Percentiles rank a stretch among this genome's conserved stretches.
phyloP scores from a whole-genome alignment of 306 rosid species.

The Pyrus pyrifolia region DNA sequence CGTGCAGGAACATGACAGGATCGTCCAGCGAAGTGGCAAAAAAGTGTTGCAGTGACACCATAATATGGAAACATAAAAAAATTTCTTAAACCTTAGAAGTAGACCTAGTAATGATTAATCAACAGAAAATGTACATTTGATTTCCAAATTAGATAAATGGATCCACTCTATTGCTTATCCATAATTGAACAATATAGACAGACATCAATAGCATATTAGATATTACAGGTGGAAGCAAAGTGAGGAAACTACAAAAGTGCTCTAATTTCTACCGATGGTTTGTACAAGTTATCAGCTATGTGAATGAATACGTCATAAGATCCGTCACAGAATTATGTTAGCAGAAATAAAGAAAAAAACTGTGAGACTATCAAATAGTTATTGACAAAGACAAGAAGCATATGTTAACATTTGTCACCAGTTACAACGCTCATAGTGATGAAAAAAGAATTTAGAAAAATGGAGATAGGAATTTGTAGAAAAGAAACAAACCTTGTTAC shows the following conservation, averaged over 20 bases:
- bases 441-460: background rate
- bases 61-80: background rate
- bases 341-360: background rate
- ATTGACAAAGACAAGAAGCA: background rate
- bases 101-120: background rate
- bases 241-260: background rate
- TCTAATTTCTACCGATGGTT: background rate
- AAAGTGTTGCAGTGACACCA: background rate
- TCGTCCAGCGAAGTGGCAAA: background rate
- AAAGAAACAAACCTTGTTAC: constrained; percentile 71
- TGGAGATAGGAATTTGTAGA: background rate
- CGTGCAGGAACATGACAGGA: background rate
- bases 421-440: background rate
- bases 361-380: background rate
- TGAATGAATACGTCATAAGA: background rate
- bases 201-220: background rate
- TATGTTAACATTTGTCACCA: background rate
- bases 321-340: background rate
- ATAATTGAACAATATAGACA: background rate
- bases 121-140: background rate
- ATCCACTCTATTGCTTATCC: background rate
- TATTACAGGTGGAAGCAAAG: background rate
- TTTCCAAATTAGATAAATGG: background rate
- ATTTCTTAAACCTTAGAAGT: background rate
- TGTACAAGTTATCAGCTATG: background rate